These are phyloP conservation scores for Pseudocercospora musae DNA, from an alignment of 2,329 filamentous ascomycete species.

Conservation along the genomic window DNA sequence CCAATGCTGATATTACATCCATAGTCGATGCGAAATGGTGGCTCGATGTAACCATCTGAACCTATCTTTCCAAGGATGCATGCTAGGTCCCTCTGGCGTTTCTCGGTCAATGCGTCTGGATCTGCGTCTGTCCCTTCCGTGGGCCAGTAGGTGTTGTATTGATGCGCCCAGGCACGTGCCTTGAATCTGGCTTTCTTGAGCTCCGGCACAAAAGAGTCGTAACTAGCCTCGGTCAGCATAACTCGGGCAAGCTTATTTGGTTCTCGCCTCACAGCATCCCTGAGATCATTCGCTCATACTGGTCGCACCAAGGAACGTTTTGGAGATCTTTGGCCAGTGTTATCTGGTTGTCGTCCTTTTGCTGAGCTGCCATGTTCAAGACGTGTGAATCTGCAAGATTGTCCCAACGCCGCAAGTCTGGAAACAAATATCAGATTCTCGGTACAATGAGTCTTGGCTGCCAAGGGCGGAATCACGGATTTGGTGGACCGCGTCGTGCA, in stretches of 20 bases:
- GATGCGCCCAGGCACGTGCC: slow-evolving; percentile 55
- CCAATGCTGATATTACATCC: slow-evolving; percentile 64
- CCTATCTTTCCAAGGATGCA: slow-evolving; percentile 24
- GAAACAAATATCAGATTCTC: no score
- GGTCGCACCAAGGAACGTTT: slow-evolving; percentile 56
- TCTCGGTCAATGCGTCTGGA: slow-evolving; percentile 5
- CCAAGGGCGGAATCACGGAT: no score
- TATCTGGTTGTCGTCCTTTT: slow-evolving; percentile 45
- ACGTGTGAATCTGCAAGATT: no score
- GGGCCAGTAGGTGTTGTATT: slow-evolving; percentile 58
- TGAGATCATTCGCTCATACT: slow-evolving; percentile 64
- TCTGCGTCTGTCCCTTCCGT: slow-evolving; percentile 12
- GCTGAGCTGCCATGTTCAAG: slow-evolving; percentile 27
- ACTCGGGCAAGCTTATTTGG: no score
- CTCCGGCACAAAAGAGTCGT: slow-evolving; percentile 50
- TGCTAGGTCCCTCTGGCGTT: slow-evolving; percentile 11
- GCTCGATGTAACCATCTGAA: slow-evolving; percentile 53
- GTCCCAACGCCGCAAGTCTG: no score
- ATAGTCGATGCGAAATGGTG: slow-evolving; percentile 62
- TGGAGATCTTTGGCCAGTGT: slow-evolving; percentile 48
- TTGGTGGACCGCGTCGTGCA: no score
- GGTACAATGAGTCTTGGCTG: no score
- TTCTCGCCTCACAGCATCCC: slow-evolving; percentile 50
- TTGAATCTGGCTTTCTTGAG: slow-evolving; percentile 52
- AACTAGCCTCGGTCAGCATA: slow-evolving; percentile 5